Base-by-base conservation (phyloP, 192 early-diverging fungal genomes). In the Jimgerdemannia flammicorona region DNA sequence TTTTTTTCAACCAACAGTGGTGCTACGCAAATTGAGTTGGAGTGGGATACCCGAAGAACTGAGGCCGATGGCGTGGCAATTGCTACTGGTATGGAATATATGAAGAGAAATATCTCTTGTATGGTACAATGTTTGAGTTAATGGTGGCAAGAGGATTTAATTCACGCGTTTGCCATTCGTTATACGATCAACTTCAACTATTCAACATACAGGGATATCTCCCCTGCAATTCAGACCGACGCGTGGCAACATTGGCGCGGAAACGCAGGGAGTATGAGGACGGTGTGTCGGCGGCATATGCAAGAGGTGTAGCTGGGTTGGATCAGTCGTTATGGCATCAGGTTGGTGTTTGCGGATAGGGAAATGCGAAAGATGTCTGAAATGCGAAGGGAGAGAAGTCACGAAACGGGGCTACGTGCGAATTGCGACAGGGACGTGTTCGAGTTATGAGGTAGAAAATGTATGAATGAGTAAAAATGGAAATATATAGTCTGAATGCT, bases 241-340 rank as follows among this genome's bases (percentile, higher is more conserved):
- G 96, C 43, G 92, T 90, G 14, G 87, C 88, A 4, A 97, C 97
- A 0, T 72, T 99, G 77, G 83, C 85, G 70, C 88, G 95, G 70
- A 99, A 99, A 77, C 87, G 98, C 70, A 92, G 92, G 69, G 98
- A 99, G 78, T 99, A 98, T 82, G 87, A 85, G 19, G 98, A 99
- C 77, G 93, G 90, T 75, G 89, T 93, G 1, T 78, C 82, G 3
- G 94, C 94, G 81, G 90, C 94, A n/a, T 97, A 94, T 84, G 83
- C 91, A 42, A 85, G 86, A 66, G 96, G 95, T 0, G 90, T 89
- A 40, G 90, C 86, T 11, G 87, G 90, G 2, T 83, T 98, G 69
- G 97, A 99, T 78, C 91, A 93, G 71, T 83, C 86, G 18, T 87
- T 99, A 64, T 92, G 92, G 90, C 98, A 98, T 86, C 98, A 98